phyloP scores from a whole-genome alignment of 306 rosid species.

The Prunus salicina region DNA sequence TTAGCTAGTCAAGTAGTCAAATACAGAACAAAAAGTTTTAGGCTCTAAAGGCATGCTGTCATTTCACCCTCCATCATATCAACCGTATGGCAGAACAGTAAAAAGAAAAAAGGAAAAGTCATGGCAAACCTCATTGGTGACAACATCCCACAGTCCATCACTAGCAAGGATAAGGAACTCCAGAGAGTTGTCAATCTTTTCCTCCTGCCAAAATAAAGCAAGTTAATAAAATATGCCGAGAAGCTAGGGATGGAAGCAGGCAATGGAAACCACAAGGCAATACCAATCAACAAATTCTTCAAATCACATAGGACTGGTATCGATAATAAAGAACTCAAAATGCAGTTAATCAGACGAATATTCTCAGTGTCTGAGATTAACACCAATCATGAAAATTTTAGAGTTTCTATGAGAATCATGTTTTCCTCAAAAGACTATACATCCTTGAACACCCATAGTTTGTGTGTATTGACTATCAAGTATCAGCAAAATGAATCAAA shows the following conservation, averaged over 20 bases:
- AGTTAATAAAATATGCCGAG: background rate
- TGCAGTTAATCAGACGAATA: background rate
- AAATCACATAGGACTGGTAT: background rate
- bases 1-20: background rate
- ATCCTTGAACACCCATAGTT: background rate
- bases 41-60: background rate
- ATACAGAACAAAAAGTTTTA: background rate
- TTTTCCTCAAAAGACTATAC: background rate
- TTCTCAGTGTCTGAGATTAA: background rate
- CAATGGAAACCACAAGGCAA: background rate
- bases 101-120: background rate
- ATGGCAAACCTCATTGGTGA: slow-evolving; percentile 78
- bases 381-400: background rate
- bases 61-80: background rate
- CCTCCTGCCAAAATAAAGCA: slow-evolving; percentile 51
- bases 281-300: background rate
- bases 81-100: background rate
- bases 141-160: slow-evolving; percentile 98
- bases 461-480: background rate
- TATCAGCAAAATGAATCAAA: slow-evolving; percentile 18
- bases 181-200: slow-evolving; percentile 79
- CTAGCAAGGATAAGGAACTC: slow-evolving; percentile 97
- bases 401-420: background rate
- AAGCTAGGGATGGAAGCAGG: background rate
- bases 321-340: background rate